Evolutionary conservation across 129 eudicot species (phyloP).

Genomic region (Saposhnikovia divaricata): DNA sequence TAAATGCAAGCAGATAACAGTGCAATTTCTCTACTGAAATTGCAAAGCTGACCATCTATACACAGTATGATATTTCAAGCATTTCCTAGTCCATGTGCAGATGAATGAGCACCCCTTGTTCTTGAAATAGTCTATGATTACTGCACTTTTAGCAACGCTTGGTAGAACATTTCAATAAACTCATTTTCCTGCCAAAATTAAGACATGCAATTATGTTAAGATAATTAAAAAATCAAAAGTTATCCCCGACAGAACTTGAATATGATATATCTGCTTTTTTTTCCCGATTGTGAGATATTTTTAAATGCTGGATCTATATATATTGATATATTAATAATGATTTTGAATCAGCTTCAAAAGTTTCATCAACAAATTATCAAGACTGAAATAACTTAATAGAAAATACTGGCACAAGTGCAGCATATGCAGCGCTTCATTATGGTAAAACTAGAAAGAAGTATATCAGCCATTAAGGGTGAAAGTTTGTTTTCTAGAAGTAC

Average conservation of each 20-base stretch:
- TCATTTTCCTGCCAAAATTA: slow-evolving; percentile 45
- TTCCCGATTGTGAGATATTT: too few species aligned
- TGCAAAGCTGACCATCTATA: not conserved
- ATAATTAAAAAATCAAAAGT: not conserved
- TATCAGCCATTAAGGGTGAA: not conserved
- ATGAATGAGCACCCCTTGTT: not conserved
- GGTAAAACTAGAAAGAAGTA: not conserved
- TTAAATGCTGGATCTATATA: too few species aligned
- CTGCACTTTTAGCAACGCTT: slow-evolving; percentile 44
- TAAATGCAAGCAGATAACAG: not conserved
- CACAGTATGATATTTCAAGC: not conserved
- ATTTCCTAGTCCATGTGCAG: not conserved
- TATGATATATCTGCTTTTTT: not conserved
- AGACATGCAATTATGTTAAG: not conserved
- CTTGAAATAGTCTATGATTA: slow-evolving; percentile 24
- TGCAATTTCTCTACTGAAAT: not conserved
- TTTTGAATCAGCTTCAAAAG: not conserved
- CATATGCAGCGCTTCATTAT: not conserved
- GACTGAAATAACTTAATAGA: not conserved
- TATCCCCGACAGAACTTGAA: not conserved
- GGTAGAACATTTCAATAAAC: slow-evolving; percentile 56
- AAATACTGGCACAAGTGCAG: not conserved
- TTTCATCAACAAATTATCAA: not conserved
- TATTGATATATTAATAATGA: not conserved
- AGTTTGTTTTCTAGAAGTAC: not conserved